phyloP scores from a whole-genome alignment of 176 grass and related monocot genomes.

The Triticum monococcum region DNA sequence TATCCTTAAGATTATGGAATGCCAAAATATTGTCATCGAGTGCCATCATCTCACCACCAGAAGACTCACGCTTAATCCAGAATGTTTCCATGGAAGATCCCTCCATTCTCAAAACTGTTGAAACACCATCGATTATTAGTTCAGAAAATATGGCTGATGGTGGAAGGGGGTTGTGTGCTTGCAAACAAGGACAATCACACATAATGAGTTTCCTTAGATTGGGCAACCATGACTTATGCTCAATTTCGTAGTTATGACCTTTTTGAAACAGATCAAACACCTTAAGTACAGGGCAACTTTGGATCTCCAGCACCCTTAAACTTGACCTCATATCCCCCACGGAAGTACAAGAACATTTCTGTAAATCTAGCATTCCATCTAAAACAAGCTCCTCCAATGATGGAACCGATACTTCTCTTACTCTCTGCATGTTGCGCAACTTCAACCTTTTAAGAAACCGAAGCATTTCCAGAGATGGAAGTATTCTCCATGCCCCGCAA shows the following conservation, averaged over 20 bases:
- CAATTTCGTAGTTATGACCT: not conserved
- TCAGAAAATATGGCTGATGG: not conserved
- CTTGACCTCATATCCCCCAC: not conserved
- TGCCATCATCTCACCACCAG: too few relatives aligned
- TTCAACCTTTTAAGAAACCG: not conserved
- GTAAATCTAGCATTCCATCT: not conserved
- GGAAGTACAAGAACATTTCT: not conserved
- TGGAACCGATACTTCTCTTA: not conserved
- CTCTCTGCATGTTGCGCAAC: not conserved
- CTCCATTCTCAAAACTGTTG: not conserved
- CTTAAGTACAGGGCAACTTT: not conserved
- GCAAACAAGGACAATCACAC: not conserved
- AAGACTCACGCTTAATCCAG: too few relatives aligned
- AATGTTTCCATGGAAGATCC: not conserved
- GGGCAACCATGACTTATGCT: not conserved
- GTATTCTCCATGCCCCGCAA: not conserved
- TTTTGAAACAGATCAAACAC: not conserved
- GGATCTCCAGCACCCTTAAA: not conserved
- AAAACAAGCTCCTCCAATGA: slow-evolving; percentile 22
- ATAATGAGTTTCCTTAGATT: not conserved
- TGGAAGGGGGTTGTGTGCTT: not conserved
- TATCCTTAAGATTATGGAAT: too few relatives aligned
- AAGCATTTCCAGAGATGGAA: slow-evolving; percentile 16
- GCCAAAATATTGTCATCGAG: too few relatives aligned
- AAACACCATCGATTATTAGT: not conserved